phyloP scores from a whole-genome alignment of 495 filamentous ascomycete genomes.

The Tuber brumale region DNA sequence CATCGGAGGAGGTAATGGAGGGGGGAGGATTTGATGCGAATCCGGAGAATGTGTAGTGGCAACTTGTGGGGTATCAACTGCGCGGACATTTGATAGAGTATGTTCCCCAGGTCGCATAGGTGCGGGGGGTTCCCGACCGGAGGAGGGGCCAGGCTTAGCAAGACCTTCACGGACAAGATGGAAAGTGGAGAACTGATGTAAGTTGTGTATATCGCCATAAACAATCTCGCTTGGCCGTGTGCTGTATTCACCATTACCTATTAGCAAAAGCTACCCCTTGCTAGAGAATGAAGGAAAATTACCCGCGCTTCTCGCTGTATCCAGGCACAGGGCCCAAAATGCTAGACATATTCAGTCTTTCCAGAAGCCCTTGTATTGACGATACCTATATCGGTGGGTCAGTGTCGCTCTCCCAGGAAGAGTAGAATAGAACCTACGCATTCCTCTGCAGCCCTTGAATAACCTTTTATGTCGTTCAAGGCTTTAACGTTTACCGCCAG shows the following conservation, averaged over 20 bases:
- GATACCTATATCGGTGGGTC: background rate
- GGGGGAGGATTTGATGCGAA: background rate
- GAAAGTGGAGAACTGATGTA: background rate
- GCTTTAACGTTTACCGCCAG: background rate
- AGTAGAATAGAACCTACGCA: background rate
- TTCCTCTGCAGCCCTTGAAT: slow-evolving; percentile 1
- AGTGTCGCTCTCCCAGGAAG: background rate
- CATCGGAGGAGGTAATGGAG: background rate
- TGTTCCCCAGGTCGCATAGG: background rate
- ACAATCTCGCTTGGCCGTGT: background rate
- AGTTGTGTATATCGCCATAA: background rate
- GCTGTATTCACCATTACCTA: background rate
- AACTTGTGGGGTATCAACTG: background rate
- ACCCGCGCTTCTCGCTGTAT: background rate
- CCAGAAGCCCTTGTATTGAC: background rate
- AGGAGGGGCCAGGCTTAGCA: background rate
- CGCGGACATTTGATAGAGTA: background rate
- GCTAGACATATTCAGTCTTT: background rate
- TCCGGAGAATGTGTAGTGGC: background rate
- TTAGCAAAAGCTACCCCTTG: background rate
- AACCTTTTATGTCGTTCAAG: background rate
- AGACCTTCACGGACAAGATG: background rate
- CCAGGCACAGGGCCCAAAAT: background rate
- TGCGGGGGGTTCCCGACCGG: background rate
- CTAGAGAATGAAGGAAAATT: background rate